A percentile compares a stretch with the other conserved stretches of the same genome.
Conservation (phyloP, 1,284 basidiomycete genomes). For the Sphagnurus paluster region DNA sequence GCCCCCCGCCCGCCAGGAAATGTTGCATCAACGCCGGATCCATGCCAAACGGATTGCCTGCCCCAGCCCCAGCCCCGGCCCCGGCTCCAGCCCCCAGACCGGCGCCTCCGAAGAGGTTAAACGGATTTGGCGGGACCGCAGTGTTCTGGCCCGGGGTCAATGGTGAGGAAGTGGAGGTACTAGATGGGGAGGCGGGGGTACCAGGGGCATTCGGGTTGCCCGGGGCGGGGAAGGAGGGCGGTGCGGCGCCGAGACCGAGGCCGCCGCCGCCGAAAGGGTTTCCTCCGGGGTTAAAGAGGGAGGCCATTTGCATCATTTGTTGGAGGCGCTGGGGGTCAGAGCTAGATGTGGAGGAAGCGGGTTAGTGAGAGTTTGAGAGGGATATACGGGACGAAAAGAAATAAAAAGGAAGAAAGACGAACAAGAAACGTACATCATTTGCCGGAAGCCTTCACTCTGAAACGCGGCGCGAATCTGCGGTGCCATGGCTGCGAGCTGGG, state of each 20-base stretch:
- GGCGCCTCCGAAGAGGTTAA: conserved; percentile 37
- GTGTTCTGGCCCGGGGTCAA: background rate
- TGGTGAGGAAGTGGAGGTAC: background rate
- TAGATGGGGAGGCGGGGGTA: conserved; percentile 17
- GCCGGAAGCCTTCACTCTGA: conserved; percentile 77
- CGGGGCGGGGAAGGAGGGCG: conserved; percentile 55
- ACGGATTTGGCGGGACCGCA: conserved; percentile 19
- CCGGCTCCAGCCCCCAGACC: too few species aligned
- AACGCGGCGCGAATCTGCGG: conserved; percentile 82
- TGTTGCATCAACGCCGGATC: conserved; percentile 53
- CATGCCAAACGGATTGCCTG: conserved; percentile 38
- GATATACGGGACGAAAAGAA: background rate
- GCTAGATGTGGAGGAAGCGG: conserved; percentile 32
- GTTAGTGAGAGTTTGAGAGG: background rate
- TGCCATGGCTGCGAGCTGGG: conserved; percentile 76
- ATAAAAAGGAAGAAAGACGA: background rate
- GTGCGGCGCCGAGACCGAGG: conserved; percentile 18
- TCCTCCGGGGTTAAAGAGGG: conserved; percentile 47
- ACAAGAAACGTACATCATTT: conserved; percentile 65
- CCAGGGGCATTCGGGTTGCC: conserved; percentile 56
- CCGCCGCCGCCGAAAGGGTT: conserved; percentile 23
- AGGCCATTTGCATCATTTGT: conserved; percentile 82
- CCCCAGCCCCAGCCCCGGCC: conserved; percentile 17
- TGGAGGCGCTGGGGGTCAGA: conserved; percentile 79
- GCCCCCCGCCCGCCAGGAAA: conserved; percentile 34